Evolutionary conservation across 2,329 filamentous ascomycete species (phyloP).

Genomic region (Colletotrichum abscissum): DNA sequence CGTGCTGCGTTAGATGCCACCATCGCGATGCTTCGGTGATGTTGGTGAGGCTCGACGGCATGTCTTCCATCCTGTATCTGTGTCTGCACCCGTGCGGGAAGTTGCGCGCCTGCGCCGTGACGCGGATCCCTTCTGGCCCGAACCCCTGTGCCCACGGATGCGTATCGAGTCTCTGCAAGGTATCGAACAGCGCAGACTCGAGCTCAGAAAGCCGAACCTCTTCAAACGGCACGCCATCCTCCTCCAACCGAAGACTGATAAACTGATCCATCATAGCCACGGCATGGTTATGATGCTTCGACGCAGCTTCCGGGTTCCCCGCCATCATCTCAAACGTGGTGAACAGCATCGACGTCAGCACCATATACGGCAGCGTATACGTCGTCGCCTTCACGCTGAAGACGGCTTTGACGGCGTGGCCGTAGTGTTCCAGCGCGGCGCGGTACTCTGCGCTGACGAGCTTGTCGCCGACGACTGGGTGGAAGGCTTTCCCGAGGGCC

Average conservation of each 20-base stretch:
- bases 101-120: neutral
- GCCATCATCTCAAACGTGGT: constrained; percentile 17
- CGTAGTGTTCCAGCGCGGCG: constrained; percentile 23
- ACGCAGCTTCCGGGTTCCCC: constrained; percentile 3
- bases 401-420: constrained; percentile 11
- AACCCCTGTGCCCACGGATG: constrained; percentile 16
- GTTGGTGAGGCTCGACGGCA: neutral
- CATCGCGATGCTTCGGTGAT: constrained; percentile 13
- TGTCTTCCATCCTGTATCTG: constrained; percentile 12
- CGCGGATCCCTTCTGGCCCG: neutral
- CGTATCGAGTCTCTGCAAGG: constrained; percentile 20
- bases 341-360: constrained; percentile 27
- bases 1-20: constrained; percentile 25
- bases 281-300: constrained; percentile 14
- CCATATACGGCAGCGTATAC: neutral
- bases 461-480: neutral
- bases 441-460: neutral
- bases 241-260: neutral
- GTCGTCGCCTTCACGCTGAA: neutral
- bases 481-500: neutral
- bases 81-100: constrained; percentile 20
- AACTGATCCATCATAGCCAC: constrained; percentile 29
- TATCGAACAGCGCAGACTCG: constrained; percentile 13
- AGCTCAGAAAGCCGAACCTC: constrained; percentile 5
- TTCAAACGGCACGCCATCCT: neutral